Evolutionary conservation across 2,329 filamentous ascomycete genomes (phyloP).

Genomic region (Aspergillus latus): DNA sequence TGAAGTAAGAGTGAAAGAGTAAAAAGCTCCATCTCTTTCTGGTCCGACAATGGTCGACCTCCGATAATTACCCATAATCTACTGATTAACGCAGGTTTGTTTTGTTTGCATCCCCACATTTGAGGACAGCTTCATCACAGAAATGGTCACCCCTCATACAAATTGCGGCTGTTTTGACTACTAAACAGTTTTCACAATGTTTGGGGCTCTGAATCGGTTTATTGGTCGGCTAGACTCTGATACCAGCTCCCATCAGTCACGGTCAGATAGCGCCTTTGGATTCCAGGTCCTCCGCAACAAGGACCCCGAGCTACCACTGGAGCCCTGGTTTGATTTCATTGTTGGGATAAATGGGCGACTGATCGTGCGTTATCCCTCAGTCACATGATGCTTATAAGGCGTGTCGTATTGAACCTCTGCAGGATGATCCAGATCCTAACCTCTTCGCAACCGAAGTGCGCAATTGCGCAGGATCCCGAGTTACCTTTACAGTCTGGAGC

Average conservation of each 20-base stretch:
- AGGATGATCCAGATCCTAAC: conserved; percentile 84
- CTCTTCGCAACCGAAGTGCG: conserved; percentile 90
- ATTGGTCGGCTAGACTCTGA: conserved; percentile 90
- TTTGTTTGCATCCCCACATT: conserved; percentile 29
- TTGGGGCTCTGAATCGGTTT: conserved; percentile 92
- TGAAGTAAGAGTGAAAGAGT: neutral
- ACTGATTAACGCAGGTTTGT: conserved; percentile 34
- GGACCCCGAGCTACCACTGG: conserved; percentile 73
- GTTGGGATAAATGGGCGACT: conserved; percentile 93
- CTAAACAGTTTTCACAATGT: conserved; percentile 53
- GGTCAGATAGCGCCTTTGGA: conserved; percentile 69
- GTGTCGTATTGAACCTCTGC: neutral
- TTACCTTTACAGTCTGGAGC: conserved; percentile 85
- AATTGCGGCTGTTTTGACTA: neutral
- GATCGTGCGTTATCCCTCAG: conserved; percentile 60
- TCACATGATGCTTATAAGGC: neutral
- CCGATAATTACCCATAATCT: conserved; percentile 1
- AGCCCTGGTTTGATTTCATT: conserved; percentile 98
- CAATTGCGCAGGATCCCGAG: conserved; percentile 84
- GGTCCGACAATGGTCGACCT: neutral
- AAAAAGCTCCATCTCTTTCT: neutral
- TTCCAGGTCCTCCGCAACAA: conserved; percentile 94
- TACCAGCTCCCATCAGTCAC: conserved; percentile 53
- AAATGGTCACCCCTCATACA: neutral
- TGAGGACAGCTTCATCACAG: neutral